phyloP scores from a whole-genome alignment of 257 asterid genomes.

The Nicotiana benthamiana region DNA sequence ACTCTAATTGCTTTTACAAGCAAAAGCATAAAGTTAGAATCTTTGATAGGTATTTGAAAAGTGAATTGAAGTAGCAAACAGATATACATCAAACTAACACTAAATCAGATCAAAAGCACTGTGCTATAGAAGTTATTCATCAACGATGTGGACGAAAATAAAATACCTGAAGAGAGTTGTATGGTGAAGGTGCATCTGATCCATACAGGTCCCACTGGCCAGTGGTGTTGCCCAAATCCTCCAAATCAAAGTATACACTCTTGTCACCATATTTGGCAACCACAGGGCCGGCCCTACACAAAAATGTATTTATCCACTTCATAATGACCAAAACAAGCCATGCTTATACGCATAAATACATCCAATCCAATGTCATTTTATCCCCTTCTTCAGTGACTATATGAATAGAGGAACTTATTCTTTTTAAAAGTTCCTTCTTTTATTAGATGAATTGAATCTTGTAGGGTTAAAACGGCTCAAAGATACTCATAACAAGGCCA shows the following conservation, averaged over 20 bases:
- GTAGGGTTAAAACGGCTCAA: too few species aligned
- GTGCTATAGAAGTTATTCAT: background rate
- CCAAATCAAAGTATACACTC: slow-evolving; percentile 91
- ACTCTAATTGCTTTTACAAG: background rate
- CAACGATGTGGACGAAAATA: background rate
- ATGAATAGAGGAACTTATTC: background rate
- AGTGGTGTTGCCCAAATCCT: slow-evolving; percentile 83
- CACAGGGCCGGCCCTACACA: slow-evolving; percentile 55
- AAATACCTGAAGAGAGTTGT: slow-evolving; percentile 75
- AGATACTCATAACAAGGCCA: too few species aligned
- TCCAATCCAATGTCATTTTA: background rate
- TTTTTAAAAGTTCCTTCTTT: background rate
- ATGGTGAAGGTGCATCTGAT: slow-evolving; percentile 88
- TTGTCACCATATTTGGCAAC: slow-evolving; percentile 93
- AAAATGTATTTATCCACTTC: background rate
- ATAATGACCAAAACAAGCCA: background rate
- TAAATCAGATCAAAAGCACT: background rate
- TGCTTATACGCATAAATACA: background rate
- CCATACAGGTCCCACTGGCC: slow-evolving; percentile 98
- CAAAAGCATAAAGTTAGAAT: background rate
- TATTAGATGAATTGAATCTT: background rate
- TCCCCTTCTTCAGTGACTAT: background rate
- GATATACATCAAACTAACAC: background rate
- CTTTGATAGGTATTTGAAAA: background rate
- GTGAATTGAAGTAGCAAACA: background rate